These are phyloP conservation scores for Epichloe sylvatica DNA, from an alignment of 2,329 filamentous ascomycete species.

Conservation along the genomic window DNA sequence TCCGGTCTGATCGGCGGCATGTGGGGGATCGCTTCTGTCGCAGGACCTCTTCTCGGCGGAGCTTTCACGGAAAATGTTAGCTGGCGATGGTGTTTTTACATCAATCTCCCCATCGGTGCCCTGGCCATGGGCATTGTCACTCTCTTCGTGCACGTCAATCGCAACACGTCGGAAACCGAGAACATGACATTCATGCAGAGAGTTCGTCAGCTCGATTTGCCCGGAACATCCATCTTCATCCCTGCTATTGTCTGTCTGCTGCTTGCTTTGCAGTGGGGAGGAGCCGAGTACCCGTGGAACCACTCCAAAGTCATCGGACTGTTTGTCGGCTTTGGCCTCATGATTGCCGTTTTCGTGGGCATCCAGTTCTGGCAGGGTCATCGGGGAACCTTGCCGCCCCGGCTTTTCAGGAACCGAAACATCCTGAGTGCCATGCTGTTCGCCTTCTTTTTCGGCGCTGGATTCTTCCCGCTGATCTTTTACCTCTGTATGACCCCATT, in stretches of 20 bases:
- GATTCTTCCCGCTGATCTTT: conserved; percentile 39
- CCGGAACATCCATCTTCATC: conserved; percentile 35
- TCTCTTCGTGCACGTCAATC: conserved; percentile 30
- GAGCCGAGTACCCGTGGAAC: conserved; percentile 36
- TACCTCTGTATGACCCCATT: conserved; percentile 29
- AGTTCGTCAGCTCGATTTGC: conserved; percentile 33
- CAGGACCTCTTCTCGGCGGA: conserved; percentile 36
- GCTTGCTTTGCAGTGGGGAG: conserved; percentile 44
- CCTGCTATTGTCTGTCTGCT: conserved; percentile 39
- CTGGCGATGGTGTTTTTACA: conserved; percentile 40
- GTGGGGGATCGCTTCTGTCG: conserved; percentile 39
- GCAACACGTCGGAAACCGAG: conserved; percentile 20
- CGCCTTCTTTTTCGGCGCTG: conserved; percentile 33
- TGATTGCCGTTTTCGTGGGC: conserved; percentile 32
- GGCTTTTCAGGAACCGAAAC: conserved; percentile 30
- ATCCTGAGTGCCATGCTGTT: conserved; percentile 29
- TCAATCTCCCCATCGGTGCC: conserved; percentile 32
- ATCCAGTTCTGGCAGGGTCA: conserved; percentile 31
- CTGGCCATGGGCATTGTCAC: conserved; percentile 34
- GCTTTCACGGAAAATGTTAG: conserved; percentile 34
- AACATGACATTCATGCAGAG: conserved; percentile 21
- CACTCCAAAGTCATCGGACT: conserved; percentile 35
- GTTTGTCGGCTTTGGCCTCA: conserved; percentile 32
- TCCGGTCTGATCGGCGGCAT: conserved; percentile 42
- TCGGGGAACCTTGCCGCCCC: conserved; percentile 31